phyloP scores from a whole-genome alignment of 371 early-diverging fungal genomes.

The Syncephalastrum racemosum region DNA sequence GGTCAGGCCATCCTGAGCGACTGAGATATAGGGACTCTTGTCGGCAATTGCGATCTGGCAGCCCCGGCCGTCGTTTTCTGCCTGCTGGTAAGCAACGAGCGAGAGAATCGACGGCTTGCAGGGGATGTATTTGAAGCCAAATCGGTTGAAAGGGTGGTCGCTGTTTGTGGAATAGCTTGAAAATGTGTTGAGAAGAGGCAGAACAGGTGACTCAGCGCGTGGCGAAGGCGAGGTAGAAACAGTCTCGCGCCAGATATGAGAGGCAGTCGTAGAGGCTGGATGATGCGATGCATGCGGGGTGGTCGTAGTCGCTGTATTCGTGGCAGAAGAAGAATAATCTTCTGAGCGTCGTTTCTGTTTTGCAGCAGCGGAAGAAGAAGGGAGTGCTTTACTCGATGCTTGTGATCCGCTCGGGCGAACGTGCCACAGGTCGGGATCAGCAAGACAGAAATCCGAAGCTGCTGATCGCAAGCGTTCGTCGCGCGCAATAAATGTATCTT shows the following conservation, averaged over 20 bases:
- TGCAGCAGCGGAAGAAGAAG: constrained; percentile 62
- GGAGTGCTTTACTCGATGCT: constrained; percentile 24
- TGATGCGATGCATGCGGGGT: too few species aligned
- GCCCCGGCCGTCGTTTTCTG: constrained; percentile 39
- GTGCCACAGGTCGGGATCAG: constrained; percentile 65
- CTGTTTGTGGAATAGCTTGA: constrained; percentile 25
- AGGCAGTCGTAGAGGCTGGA: too few species aligned
- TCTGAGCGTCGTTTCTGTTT: constrained; percentile 62
- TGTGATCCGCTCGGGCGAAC: constrained; percentile 52
- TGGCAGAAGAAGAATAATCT: constrained; percentile 4
- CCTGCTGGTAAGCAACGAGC: constrained; percentile 55
- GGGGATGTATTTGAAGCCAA: constrained; percentile 67
- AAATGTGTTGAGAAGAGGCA: constrained; percentile 24
- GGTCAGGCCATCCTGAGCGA: constrained; percentile 60
- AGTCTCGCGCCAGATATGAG: too few species aligned
- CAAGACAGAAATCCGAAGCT: constrained; percentile 63
- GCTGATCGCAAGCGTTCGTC: constrained; percentile 66
- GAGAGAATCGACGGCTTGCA: constrained; percentile 55
- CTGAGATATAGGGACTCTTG: constrained; percentile 64
- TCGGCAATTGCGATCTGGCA: constrained; percentile 61
- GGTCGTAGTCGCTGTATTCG: too few species aligned
- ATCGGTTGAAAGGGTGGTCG: constrained; percentile 50
- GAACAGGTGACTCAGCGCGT: constrained; percentile 30
- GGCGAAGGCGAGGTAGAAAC: constrained; percentile 27
- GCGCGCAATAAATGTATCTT: constrained; percentile 60